Conservation (phyloP, 768 basidiomycete genomes). For the Mycena sanguinolenta region DNA sequence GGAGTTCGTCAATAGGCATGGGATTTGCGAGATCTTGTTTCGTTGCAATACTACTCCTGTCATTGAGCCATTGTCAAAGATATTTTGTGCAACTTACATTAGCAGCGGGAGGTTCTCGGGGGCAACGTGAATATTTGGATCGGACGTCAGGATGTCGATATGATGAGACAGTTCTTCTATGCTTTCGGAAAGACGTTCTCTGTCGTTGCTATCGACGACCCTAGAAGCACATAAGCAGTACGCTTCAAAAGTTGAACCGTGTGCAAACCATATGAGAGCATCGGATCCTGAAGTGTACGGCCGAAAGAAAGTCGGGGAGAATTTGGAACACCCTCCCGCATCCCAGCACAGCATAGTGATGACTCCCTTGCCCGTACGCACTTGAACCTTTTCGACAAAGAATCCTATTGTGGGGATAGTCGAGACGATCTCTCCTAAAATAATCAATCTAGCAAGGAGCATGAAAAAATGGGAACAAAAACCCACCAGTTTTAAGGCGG, state of each 20-base stretch:
- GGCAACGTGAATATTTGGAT: not conserved
- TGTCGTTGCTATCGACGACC: slow-evolving; percentile 63
- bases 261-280: slow-evolving; percentile 70
- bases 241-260: not conserved
- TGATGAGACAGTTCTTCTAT: slow-evolving; percentile 55
- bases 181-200: slow-evolving; percentile 64
- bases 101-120: no score
- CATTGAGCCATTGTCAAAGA: no score
- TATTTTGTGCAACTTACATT: no score
- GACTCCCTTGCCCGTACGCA: slow-evolving; percentile 37
- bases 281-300: slow-evolving; percentile 49
- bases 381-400: slow-evolving; percentile 55
- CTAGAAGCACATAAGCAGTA: not conserved
- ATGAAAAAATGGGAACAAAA: no score
- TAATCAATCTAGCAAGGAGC: no score
- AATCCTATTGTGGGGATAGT: slow-evolving; percentile 55
- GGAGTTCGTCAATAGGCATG: slow-evolving; percentile 64
- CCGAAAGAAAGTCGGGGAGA: slow-evolving; percentile 35
- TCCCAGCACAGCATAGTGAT: slow-evolving; percentile 55
- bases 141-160: slow-evolving; percentile 23
- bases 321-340: slow-evolving; percentile 43
- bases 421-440: slow-evolving; percentile 50
- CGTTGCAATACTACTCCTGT: slow-evolving; percentile 60
- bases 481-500: slow-evolving; percentile 49
- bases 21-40: slow-evolving; percentile 72